Base-by-base conservation (phyloP, 2,329 filamentous ascomycete species). In the Penicillium nordicum region DNA sequence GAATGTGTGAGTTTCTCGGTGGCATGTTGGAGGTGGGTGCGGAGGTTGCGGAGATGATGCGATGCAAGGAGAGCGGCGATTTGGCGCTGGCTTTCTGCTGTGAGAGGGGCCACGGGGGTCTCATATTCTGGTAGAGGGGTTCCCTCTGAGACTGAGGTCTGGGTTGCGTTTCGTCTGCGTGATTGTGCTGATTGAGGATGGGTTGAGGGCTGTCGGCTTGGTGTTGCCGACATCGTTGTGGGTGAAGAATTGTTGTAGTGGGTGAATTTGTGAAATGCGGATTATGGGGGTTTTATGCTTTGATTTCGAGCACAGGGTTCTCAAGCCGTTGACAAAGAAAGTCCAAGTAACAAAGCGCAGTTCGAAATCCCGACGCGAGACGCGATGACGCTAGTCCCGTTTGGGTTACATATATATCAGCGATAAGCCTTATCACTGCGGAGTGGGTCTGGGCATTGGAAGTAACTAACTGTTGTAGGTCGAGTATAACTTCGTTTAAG, bases 101-200 rank as follows among this genome's bases (percentile, higher is more conserved):
- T 82, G 21, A 87, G 78, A 0, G 82, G 76, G 53, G 80, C 79
- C 10, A 72, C 70, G 2, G 81, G 82, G 16, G 78, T 74, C 67
- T 84, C 74, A 67, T 87, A 87, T 7, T 74, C 63, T 11, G 82
- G 79, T 37, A 83, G 64, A 2, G 69, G 65, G 4, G 53, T 57
- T 8, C 14, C 32, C n/a, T 54, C 32, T 38, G 48, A n/a, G 40
- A 27, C 14, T 41, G 57, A 41, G 16, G 18, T 18, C 2, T 29
- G 49, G 21, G 32, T 51, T 57, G 50, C 46, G 43, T 41, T 40
- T 45, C 18, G 50, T 25, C 42, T 37, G 49, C 44, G 59, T 27
- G 57, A 56, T 52, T 50, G 47, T 25, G 56, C 59, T 37, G 60
- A 50, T 41, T 48, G 56, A 14, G 60, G 55, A 32, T 57, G 57